These are phyloP conservation scores for Suillus decipiens DNA, from an alignment of 768 basidiomycete genomes.

Conservation along the genomic window DNA sequence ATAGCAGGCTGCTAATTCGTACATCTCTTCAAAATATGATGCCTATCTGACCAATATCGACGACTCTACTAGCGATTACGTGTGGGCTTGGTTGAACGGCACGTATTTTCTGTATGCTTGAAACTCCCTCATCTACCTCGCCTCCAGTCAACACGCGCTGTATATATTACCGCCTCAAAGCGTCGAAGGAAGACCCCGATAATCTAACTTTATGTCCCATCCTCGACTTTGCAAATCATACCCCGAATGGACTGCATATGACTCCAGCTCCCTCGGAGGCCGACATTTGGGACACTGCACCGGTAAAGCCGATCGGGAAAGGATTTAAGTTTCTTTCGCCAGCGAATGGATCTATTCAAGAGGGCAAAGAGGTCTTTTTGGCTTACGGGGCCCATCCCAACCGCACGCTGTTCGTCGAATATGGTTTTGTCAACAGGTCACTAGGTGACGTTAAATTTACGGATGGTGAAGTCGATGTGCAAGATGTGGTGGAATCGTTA, in stretches of 20 bases:
- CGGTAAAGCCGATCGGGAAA: slow-evolving; percentile 39
- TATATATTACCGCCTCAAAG: slow-evolving; percentile 67
- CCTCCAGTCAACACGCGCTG: slow-evolving; percentile 87
- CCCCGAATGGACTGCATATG: slow-evolving; percentile 42
- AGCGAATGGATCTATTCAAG: slow-evolving; percentile 37
- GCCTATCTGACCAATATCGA: slow-evolving; percentile 13
- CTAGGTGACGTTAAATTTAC: slow-evolving; percentile 28
- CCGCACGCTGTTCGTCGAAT: slow-evolving; percentile 79
- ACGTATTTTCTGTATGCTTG: slow-evolving; percentile 8
- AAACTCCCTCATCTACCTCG: slow-evolving; percentile 15
- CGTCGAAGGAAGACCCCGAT: slow-evolving; percentile 54
- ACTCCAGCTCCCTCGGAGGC: slow-evolving; percentile 39
- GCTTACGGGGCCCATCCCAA: slow-evolving; percentile 84
- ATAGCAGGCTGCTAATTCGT: slow-evolving; percentile 6
- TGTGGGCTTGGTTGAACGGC: slow-evolving; percentile 95
- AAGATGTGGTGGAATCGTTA: slow-evolving; percentile 49
- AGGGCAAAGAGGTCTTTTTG: slow-evolving; percentile 71
- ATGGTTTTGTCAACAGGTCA: slow-evolving; percentile 73
- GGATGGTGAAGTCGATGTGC: slow-evolving; percentile 64
- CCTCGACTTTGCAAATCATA: slow-evolving; percentile 90
- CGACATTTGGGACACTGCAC: slow-evolving; percentile 39
- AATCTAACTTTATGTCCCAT: slow-evolving; percentile 89
- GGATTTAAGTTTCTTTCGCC: slow-evolving; percentile 56
- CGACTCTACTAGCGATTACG: slow-evolving; percentile 42
- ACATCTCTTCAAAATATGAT: background rate